A percentile compares a stretch with the other conserved stretches of the same genome.
Evolutionary conservation across 176 grass and related monocot species (phyloP).

Genomic region (Dactylis glomerata): DNA sequence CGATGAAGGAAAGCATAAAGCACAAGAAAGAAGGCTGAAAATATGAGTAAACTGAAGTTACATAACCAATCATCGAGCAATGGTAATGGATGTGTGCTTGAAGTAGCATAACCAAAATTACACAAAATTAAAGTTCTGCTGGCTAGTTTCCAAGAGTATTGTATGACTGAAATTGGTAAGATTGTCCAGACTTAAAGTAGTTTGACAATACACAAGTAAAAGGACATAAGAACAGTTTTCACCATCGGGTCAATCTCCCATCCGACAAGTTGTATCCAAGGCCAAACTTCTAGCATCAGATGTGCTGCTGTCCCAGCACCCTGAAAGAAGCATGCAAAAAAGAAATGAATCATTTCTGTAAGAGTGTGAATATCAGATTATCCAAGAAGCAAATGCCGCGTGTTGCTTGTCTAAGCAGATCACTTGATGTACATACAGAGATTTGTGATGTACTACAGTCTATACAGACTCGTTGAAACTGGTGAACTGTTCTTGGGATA

Average conservation of each 20-base stretch:
- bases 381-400: not conserved
- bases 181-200: not conserved
- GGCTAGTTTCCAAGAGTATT: not conserved
- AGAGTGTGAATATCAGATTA: not conserved
- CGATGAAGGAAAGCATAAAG: not conserved
- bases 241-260: constrained; percentile 96
- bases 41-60: not conserved
- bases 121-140: not conserved
- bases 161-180: not conserved
- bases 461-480: not conserved
- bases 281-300: constrained; percentile 71
- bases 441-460: not conserved
- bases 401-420: not conserved
- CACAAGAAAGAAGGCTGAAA: not conserved
- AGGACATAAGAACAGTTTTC: not conserved
- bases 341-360: not conserved
- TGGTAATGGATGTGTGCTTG: not conserved
- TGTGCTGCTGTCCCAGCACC: constrained; percentile 81
- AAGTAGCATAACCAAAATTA: constrained; percentile 20
- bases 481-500: not conserved
- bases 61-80: not conserved
- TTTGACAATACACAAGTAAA: constrained; percentile 3
- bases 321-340: constrained; percentile 39
- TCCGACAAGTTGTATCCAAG: constrained; percentile 70
- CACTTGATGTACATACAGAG: not conserved